Evolutionary conservation across 75 land plant species (phyloP), one percentile per base, ranked within the genome.

Genomic region (Pinus taeda): DNA sequence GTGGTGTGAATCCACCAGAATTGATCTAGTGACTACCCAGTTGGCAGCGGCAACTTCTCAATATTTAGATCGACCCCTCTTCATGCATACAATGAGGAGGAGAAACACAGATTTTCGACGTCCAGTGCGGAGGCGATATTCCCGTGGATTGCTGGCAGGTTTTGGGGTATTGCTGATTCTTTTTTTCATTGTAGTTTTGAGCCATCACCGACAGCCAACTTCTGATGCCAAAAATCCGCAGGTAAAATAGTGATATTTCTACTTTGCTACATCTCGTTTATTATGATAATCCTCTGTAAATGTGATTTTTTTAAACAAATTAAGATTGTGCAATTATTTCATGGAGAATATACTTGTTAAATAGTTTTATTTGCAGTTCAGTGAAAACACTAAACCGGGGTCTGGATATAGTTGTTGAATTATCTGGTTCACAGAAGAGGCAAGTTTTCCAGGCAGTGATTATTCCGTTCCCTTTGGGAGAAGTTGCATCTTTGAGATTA

Each of bases 31-130:
- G 71, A 69, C 22, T 45, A 39, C n/a, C 22, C 42, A 45, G 39
- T 69, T 69, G 45, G 71, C 3, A n/a, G 36, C 49, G 20, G 71
- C 8, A 17, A 36, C 71, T 37, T 39, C 13, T 39, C 55, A 69
- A 69, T 42, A 39, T 39, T 69, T 69, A 8, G 49, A 69, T 5
- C 39, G 17, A 37, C 15, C 18, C 69, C 39, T 15, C 69, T 65
- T 65, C 42, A 65, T 30, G 37, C 18, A 65, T 65, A 39, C 53
- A 42, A 69, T 42, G 71, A 69, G 71, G 71, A 69, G 71, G 71
- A 69, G 71, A 69, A 69, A 42, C 18, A 53, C 71, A 18, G 71
- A 69, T 69, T 69, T 69, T 42, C 71, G 71, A 69, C 71, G 71
- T 9, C 71, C 71, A 9, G 71, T 39, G 49, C 33, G 71, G 71